A percentile compares a stretch with the other conserved stretches of the same genome.
Conservation (phyloP, 805 yeast species). For the Metschnikowia kunwiensis region DNA sequence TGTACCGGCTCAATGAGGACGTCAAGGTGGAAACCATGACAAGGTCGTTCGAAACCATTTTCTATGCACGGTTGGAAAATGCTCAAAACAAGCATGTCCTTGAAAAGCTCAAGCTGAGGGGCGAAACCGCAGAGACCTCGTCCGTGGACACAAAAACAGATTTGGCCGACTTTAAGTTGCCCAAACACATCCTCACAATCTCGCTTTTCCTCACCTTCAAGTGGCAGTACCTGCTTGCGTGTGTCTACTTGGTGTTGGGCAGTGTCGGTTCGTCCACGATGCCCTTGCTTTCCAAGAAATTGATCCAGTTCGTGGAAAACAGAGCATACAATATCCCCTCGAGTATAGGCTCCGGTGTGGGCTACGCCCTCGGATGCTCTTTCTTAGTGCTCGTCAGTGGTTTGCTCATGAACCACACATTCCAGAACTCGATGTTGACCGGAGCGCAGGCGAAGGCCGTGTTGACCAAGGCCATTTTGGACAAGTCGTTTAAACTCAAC, state of each 20-base stretch:
- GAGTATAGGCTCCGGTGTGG: slow-evolving; percentile 35
- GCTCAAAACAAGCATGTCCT: slow-evolving; percentile 21
- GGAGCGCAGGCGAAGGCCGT: slow-evolving; percentile 74
- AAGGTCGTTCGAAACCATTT: slow-evolving; percentile 18
- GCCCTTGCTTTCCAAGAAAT: slow-evolving; percentile 37
- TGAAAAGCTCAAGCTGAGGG: slow-evolving; percentile 27
- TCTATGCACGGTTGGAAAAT: slow-evolving; percentile 6
- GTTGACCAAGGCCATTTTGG: slow-evolving; percentile 64
- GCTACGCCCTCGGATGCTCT: slow-evolving; percentile 40
- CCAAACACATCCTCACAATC: slow-evolving; percentile 23
- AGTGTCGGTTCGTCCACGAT: slow-evolving; percentile 25
- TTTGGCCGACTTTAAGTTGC: slow-evolving; percentile 29
- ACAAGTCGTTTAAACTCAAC: slow-evolving; percentile 63
- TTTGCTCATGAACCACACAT: slow-evolving; percentile 54
- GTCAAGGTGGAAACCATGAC: slow-evolving; percentile 34
- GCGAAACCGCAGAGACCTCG: slow-evolving; percentile 18
- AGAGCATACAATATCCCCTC: slow-evolving; percentile 25
- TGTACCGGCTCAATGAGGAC: slow-evolving; percentile 40
- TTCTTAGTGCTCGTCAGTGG: slow-evolving; percentile 29
- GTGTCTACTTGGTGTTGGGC: slow-evolving; percentile 24
- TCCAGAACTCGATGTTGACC: slow-evolving; percentile 54
- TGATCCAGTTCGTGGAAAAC: slow-evolving; percentile 34
- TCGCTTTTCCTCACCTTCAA: slow-evolving; percentile 30
- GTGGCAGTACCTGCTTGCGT: slow-evolving; percentile 26
- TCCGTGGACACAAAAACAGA: slow-evolving; percentile 25